These are phyloP conservation scores for Knoxdaviesia capensis DNA, from an alignment of 2,329 filamentous ascomycete genomes.

Conservation along the genomic window DNA sequence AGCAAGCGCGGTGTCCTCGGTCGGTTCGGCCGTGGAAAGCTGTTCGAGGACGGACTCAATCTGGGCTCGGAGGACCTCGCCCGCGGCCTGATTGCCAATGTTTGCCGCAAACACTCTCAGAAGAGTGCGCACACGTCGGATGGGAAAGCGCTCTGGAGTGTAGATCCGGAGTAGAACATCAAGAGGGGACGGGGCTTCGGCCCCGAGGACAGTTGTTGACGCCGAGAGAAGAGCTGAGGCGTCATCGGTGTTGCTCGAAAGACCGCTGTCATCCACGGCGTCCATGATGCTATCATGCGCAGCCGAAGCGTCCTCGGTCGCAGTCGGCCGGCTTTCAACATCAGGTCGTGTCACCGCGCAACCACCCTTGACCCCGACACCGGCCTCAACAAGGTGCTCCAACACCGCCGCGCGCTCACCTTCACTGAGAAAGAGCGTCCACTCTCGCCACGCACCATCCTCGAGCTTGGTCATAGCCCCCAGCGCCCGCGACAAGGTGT, in stretches of 20 bases:
- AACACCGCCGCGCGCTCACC: conserved; percentile 34
- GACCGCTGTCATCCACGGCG: too few relatives aligned
- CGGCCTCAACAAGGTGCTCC: conserved; percentile 32
- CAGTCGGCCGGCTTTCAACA: too few relatives aligned
- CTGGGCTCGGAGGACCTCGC: conserved; percentile 18
- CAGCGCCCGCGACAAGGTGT: conserved; percentile 36
- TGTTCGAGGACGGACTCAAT: conserved; percentile 16
- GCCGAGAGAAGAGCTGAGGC: too few relatives aligned
- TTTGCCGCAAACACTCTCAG: conserved; percentile 26
- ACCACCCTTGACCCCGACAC: too few relatives aligned
- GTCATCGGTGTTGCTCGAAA: too few relatives aligned
- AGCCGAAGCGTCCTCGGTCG: too few relatives aligned
- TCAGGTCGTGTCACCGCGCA: too few relatives aligned
- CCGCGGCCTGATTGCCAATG: conserved; percentile 21
- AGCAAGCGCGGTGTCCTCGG: conserved; percentile 22
- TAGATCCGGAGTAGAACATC: conserved; percentile 28
- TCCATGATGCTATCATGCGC: too few relatives aligned
- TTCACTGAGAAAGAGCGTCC: conserved; percentile 30
- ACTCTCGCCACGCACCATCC: conserved; percentile 33
- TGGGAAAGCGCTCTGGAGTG: conserved; percentile 25
- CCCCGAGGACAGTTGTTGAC: too few relatives aligned
- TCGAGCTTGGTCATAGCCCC: conserved; percentile 35
- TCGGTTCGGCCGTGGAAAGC: conserved; percentile 16
- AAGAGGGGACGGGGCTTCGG: conserved; percentile 13
- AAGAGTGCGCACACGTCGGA: conserved; percentile 31